Percentiles rank a stretch among this genome's conserved stretches.
phyloP scores from a whole-genome alignment of 805 yeast species.

The Clavispora phyllophila region DNA sequence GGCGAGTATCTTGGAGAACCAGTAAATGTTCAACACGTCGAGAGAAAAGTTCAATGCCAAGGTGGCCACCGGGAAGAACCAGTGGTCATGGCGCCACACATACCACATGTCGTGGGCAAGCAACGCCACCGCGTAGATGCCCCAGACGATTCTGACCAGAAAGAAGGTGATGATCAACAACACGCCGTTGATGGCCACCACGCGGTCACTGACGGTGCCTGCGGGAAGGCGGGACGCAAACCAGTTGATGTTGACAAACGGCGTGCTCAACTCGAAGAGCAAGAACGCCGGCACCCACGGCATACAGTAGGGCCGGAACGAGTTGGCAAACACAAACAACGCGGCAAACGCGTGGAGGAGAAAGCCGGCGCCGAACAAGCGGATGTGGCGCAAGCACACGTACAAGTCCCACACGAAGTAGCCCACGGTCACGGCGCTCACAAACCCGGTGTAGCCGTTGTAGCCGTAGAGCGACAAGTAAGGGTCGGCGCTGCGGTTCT shows the following conservation, averaged over 20 bases:
- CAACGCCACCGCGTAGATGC: slow-evolving; percentile 61
- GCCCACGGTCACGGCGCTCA: slow-evolving; percentile 68
- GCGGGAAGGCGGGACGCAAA: slow-evolving; percentile 73
- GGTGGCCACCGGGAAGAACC: slow-evolving; percentile 44
- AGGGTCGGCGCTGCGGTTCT: slow-evolving; percentile 38
- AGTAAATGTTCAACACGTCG: slow-evolving; percentile 64
- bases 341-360: slow-evolving; percentile 82
- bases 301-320: slow-evolving; percentile 69
- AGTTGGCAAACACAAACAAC: slow-evolving; percentile 59
- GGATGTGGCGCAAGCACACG: slow-evolving; percentile 60
- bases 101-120: slow-evolving; percentile 38
- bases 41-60: slow-evolving; percentile 57
- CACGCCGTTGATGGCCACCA: slow-evolving; percentile 66
- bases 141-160: slow-evolving; percentile 78
- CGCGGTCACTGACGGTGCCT: slow-evolving; percentile 51
- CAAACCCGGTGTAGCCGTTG: slow-evolving; percentile 72
- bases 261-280: slow-evolving; percentile 84
- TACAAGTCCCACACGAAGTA: slow-evolving; percentile 88
- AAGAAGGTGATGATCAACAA: slow-evolving; percentile 67
- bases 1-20: slow-evolving; percentile 85
- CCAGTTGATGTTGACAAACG: slow-evolving; percentile 94
- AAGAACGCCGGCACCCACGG: slow-evolving; percentile 81
- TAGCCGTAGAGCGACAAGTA: slow-evolving; percentile 48
- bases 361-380: slow-evolving; percentile 76
- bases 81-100: slow-evolving; percentile 42